Percentiles rank a stretch among this genome's conserved stretches.
phyloP scores from a whole-genome alignment of 352 stramenopile genomes.

The Phytophthora cryptogea region DNA sequence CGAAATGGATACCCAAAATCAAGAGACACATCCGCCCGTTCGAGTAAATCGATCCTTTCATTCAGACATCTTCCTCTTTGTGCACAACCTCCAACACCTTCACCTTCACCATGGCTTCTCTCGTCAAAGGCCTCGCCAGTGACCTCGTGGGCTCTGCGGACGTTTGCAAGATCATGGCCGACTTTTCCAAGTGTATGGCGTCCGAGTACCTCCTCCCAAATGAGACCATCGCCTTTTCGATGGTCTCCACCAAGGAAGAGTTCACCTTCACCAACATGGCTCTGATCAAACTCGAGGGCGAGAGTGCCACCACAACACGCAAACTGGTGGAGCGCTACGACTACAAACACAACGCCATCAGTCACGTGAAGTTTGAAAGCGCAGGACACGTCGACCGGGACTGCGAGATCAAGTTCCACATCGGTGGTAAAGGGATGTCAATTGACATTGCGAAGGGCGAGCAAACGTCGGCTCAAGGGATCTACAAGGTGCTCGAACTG shows the following conservation, averaged over 20 bases:
- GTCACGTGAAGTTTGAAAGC: constrained; percentile 51
- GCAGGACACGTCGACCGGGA: constrained; percentile 52
- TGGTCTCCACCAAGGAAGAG: constrained; percentile 61
- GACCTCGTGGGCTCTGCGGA: constrained; percentile 58
- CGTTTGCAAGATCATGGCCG: constrained; percentile 47
- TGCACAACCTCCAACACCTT: background rate
- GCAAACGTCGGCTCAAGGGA: constrained; percentile 29
- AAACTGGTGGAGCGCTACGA: constrained; percentile 54
- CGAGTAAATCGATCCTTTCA: background rate
- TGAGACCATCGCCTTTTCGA: constrained; percentile 57
- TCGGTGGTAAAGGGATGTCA: constrained; percentile 40
- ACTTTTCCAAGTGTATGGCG: constrained; percentile 53
- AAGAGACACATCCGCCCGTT: background rate
- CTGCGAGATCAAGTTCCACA: constrained; percentile 67
- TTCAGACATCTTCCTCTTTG: background rate
- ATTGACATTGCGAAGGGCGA: constrained; percentile 59
- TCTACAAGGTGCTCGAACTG: constrained; percentile 65
- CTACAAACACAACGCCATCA: constrained; percentile 36
- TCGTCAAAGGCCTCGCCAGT: constrained; percentile 54
- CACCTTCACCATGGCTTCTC: constrained; percentile 20
- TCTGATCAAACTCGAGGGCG: constrained; percentile 42
- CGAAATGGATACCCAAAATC: constrained; percentile 1
- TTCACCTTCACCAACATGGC: constrained; percentile 74
- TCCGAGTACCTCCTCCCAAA: constrained; percentile 53
- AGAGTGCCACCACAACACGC: constrained; percentile 54